These are phyloP conservation scores for Kazachstania psychrophila DNA, from an alignment of 805 yeast genomes.

Conservation along the genomic window DNA sequence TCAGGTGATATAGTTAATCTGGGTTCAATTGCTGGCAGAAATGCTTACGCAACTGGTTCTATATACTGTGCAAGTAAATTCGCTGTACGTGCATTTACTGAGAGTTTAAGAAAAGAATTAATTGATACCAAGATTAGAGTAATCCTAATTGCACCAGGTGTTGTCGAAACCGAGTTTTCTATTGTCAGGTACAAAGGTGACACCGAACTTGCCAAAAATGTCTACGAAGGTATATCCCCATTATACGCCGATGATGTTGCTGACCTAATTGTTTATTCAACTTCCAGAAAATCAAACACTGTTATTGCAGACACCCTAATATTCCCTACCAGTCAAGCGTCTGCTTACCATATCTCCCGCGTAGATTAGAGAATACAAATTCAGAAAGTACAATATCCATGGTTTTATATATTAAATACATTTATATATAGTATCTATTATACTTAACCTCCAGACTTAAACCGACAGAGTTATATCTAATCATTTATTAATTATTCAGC, in stretches of 20 bases:
- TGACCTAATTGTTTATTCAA: constrained; percentile 48
- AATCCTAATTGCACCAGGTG: constrained; percentile 60
- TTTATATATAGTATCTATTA: too few species aligned
- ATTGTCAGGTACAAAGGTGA: constrained; percentile 54
- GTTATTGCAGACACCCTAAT: constrained; percentile 69
- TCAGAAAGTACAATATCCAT: too few species aligned
- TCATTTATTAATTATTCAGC: too few species aligned
- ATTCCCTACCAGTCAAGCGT: constrained; percentile 80
- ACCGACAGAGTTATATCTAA: too few species aligned
- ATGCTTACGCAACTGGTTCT: constrained; percentile 71
- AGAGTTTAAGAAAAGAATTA: constrained; percentile 64
- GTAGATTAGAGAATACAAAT: constrained; percentile 12
- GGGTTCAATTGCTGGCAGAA: constrained; percentile 75
- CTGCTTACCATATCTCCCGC: constrained; percentile 53
- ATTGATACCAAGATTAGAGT: constrained; percentile 60
- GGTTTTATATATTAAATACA: too few species aligned
- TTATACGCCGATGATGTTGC: constrained; percentile 52
- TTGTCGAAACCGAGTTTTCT: constrained; percentile 61
- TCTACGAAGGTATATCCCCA: constrained; percentile 48
- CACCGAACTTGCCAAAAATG: constrained; percentile 41
- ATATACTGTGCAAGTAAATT: constrained; percentile 71
- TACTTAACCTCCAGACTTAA: too few species aligned
- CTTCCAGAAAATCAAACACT: constrained; percentile 48
- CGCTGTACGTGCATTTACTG: constrained; percentile 62
- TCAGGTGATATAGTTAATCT: constrained; percentile 65